phyloP scores from a whole-genome alignment of 805 yeast genomes.

The Blastobotrys attinorum region DNA sequence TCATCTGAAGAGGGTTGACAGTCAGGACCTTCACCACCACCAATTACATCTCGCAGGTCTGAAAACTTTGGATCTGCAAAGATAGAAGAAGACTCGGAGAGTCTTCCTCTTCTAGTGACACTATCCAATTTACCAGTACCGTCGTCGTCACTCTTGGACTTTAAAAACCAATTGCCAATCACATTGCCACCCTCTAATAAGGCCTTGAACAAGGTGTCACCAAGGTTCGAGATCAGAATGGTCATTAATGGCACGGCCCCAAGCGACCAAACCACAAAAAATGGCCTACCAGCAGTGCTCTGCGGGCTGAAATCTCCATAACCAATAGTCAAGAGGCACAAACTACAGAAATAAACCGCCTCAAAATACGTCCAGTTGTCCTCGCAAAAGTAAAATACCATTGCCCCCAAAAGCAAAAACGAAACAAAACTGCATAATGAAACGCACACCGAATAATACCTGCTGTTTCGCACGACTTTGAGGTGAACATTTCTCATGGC shows the following conservation, averaged over 20 bases:
- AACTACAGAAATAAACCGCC: conserved; percentile 66
- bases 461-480: conserved; percentile 24
- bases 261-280: conserved; percentile 75
- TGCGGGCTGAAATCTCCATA: conserved; percentile 70
- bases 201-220: conserved; percentile 40
- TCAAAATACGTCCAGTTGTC: conserved; percentile 61
- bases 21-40: neutral
- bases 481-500: conserved; percentile 46
- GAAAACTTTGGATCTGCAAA: neutral
- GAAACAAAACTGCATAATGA: conserved; percentile 38
- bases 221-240: conserved; percentile 60
- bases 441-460: conserved; percentile 26
- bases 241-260: conserved; percentile 86
- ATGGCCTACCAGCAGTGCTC: conserved; percentile 56
- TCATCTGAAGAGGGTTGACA: neutral
- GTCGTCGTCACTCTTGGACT: neutral
- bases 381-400: conserved; percentile 52
- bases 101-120: neutral
- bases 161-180: conserved; percentile 15
- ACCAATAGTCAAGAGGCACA: conserved; percentile 75
- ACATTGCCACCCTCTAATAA: conserved; percentile 13
- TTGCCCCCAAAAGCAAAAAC: conserved; percentile 71
- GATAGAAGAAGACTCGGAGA: neutral
- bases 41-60: neutral
- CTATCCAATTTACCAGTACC: neutral